Base-by-base conservation (phyloP, 495 filamentous ascomycete species). In the Tetracladium setigerum region DNA sequence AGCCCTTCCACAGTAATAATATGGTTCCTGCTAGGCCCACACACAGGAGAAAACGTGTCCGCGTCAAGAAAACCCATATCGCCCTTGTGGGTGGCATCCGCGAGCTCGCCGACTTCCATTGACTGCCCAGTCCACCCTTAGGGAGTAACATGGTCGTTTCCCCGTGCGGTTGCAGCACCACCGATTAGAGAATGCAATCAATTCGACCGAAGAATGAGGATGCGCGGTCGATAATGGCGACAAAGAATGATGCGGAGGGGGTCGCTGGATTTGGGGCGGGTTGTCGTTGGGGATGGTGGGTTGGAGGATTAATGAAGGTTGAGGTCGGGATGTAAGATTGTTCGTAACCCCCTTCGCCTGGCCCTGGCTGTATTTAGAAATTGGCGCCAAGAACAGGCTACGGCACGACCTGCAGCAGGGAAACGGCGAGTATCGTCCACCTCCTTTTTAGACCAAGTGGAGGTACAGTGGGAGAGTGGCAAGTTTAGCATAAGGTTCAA, bases 1-100 rank as follows among this genome's bases (percentile, higher is more conserved):
- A 78, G 38, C 87, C 84, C 63, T 87, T 82, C 89, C 89, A 98
- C 81, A 95, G 65, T 70, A 96, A 72, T 63, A 96, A 63, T 53
- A 95, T 63, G 56, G 88, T 66, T 15, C 83, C 84, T 14, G 77
- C 74, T 31, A 95, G 47, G 39, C 82, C 86, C 38, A 94, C 58
- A 32, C 84, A 78, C 38, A 92, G 67, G 50, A 95, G 70, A 48
- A 92, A 86, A 32, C 89, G 79, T 48, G 89, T 87, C 55, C 81
- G 78, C 46, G 86, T 83, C 38, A 95, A 62, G 57, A 88, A 76
- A 41, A 84, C 71, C 63, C 83, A 75, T 65, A 98, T 66, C 33
- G 86, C 86, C 68, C 87, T 77, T 54, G 83, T 81, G 49, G 89
- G 88, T 3, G 90, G 91, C 54, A 97, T 70, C 48, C 82, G 74